Evolutionary conservation across 2,329 filamentous ascomycete genomes (phyloP).

Genomic region (Beauveria asiatica): DNA sequence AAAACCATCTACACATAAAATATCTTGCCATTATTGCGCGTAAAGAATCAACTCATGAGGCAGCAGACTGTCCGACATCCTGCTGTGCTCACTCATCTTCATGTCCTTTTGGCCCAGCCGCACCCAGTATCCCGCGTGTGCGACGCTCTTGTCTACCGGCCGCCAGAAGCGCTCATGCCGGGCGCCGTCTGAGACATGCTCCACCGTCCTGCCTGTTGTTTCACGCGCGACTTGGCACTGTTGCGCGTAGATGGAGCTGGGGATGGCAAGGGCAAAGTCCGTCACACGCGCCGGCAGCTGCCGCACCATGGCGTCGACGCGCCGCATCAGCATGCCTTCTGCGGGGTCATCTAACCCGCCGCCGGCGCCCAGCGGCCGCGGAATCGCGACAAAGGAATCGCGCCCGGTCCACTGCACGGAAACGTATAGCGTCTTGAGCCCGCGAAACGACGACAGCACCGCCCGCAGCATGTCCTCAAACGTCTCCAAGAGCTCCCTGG

Average conservation of each 20-base stretch:
- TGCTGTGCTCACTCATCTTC: background rate
- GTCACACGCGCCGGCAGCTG: constrained; percentile 12
- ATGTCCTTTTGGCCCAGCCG: constrained; percentile 18
- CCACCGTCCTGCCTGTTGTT: constrained; percentile 9
- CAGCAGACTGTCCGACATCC: background rate
- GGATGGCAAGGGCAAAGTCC: constrained; percentile 18
- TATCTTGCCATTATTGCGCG: constrained; percentile 1
- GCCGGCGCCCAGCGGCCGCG: background rate
- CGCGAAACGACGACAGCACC: constrained; percentile 14
- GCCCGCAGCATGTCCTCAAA: constrained; percentile 15
- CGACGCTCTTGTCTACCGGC: constrained; percentile 9
- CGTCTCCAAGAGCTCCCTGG: background rate
- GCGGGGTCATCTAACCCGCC: background rate
- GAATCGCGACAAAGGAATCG: background rate
- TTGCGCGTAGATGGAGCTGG: constrained; percentile 15
- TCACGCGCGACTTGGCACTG: constrained; percentile 13
- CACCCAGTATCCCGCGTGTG: constrained; percentile 20
- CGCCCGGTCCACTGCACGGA: constrained; percentile 13
- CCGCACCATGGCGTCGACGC: constrained; percentile 17
- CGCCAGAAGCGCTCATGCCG: constrained; percentile 18
- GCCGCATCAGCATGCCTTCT: constrained; percentile 7
- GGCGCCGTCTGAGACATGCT: constrained; percentile 12
- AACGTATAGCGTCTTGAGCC: constrained; percentile 13
- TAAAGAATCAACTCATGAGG: constrained; percentile 9
- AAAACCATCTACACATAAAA: background rate